phyloP scores from a whole-genome alignment of 2,329 filamentous ascomycete species.

The Daldinia eschscholtzii region DNA sequence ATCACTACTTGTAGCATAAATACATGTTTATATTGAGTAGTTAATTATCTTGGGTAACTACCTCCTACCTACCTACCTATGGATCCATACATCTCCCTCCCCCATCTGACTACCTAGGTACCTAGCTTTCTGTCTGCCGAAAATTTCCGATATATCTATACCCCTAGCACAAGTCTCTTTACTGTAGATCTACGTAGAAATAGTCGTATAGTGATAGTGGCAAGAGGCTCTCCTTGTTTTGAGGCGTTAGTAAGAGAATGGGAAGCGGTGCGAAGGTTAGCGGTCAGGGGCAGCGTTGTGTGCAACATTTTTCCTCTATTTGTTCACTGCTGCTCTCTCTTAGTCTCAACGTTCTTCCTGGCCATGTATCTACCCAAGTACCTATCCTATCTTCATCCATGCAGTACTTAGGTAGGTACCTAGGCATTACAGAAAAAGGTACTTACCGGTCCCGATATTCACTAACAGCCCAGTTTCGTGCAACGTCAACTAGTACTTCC shows the following conservation, averaged over 20 bases:
- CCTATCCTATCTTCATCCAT: not conserved
- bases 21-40: not conserved
- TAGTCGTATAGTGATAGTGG: not conserved
- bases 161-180: slow-evolving; percentile 10
- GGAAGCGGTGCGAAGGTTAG: slow-evolving; percentile 5
- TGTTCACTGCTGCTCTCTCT: not conserved
- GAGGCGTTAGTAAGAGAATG: slow-evolving; percentile 23
- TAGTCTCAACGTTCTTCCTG: no score
- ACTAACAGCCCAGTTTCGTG: not conserved
- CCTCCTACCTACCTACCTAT: no score
- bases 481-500: not conserved
- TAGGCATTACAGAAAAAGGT: slow-evolving; percentile 23
- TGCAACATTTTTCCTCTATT: slow-evolving; percentile 12
- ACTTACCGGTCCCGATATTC: slow-evolving; percentile 3
- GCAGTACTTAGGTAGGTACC: no score
- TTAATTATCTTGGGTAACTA: no score
- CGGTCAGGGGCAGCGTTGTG: slow-evolving; percentile 30
- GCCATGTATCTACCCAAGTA: not conserved
- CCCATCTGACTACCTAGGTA: no score
- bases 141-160: slow-evolving; percentile 24
- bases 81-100: no score
- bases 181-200: slow-evolving; percentile 16
- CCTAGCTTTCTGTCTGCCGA: slow-evolving; percentile 17
- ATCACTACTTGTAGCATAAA: not conserved
- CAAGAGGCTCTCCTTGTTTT: slow-evolving; percentile 23